Evolutionary conservation across 2,329 filamentous ascomycete genomes (phyloP).

Genomic region (Rhexocercosporidium sp.): DNA sequence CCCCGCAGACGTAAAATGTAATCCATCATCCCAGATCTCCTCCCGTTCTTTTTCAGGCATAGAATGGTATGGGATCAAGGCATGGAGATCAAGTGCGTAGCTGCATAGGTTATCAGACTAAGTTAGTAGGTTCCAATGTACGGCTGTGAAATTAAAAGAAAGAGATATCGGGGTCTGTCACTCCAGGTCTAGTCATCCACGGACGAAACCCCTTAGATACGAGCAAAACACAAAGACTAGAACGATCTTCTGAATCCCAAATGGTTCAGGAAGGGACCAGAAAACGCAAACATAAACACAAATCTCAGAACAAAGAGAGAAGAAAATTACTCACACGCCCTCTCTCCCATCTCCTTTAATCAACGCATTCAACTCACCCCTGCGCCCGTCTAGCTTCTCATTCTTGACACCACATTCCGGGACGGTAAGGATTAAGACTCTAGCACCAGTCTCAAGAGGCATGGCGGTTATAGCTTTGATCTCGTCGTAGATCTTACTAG

Average conservation of each 20-base stretch:
- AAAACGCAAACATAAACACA: background rate
- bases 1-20: constrained; percentile 63
- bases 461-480: constrained; percentile 55
- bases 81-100: constrained; percentile 57
- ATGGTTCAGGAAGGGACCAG: no score
- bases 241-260: no score
- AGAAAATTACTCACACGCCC: constrained; percentile 22
- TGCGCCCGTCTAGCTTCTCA: constrained; percentile 43
- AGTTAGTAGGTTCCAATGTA: background rate
- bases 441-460: constrained; percentile 53
- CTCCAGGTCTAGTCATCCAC: no score
- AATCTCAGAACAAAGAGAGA: background rate
- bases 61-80: constrained; percentile 58
- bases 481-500: constrained; percentile 51
- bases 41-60: constrained; percentile 52
- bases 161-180: no score
- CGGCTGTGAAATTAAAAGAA: no score
- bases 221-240: no score
- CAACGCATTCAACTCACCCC: constrained; percentile 55
- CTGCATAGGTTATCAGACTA: background rate
- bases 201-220: no score
- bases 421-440: constrained; percentile 66
- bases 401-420: constrained; percentile 51
- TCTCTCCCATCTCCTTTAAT: constrained; percentile 45
- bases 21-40: constrained; percentile 64